Percentiles rank a stretch among this genome's conserved stretches.
These are phyloP conservation scores for Lecanicillium sp. DNA, from an alignment of 2,329 filamentous ascomycete species.

Conservation along the genomic window DNA sequence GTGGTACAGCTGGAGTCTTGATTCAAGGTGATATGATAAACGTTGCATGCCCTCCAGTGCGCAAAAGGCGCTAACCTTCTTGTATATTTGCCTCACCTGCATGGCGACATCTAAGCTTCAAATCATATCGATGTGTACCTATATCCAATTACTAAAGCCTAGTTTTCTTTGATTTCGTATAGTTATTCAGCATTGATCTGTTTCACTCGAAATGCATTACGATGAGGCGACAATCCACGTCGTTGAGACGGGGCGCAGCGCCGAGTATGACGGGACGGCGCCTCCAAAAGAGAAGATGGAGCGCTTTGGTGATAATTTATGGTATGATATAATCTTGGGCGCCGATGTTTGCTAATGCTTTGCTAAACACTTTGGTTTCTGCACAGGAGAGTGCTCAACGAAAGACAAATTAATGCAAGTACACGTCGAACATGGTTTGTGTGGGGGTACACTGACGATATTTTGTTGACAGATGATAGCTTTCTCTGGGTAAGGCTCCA, in stretches of 20 bases:
- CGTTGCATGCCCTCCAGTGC: too few species aligned
- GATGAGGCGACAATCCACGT: conserved; percentile 4
- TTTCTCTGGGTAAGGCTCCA: conserved; percentile 28
- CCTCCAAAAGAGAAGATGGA: conserved; percentile 6
- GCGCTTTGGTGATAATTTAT: conserved; percentile 5
- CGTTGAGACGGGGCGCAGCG: conserved; percentile 5
- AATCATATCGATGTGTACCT: too few species aligned
- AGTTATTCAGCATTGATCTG: too few species aligned
- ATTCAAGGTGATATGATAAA: too few species aligned
- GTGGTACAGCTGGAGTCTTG: too few species aligned
- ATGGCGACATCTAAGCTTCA: too few species aligned
- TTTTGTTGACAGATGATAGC: conserved; percentile 33
- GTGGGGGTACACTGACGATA: conserved; percentile 4
- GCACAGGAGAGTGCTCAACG: conserved; percentile 28
- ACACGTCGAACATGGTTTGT: neutral
- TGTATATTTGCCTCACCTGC: too few species aligned
- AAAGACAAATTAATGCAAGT: conserved; percentile 30
- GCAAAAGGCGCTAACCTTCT: too few species aligned
- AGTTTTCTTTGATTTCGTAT: too few species aligned
- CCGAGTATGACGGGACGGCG: conserved; percentile 1
- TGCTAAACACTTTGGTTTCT: neutral
- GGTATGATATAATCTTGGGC: too few species aligned
- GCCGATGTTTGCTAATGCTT: neutral
- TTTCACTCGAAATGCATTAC: neutral
- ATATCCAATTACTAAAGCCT: too few species aligned